Conservation (phyloP, 352 stramenopile genomes). For the Phytophthora sp. region DNA sequence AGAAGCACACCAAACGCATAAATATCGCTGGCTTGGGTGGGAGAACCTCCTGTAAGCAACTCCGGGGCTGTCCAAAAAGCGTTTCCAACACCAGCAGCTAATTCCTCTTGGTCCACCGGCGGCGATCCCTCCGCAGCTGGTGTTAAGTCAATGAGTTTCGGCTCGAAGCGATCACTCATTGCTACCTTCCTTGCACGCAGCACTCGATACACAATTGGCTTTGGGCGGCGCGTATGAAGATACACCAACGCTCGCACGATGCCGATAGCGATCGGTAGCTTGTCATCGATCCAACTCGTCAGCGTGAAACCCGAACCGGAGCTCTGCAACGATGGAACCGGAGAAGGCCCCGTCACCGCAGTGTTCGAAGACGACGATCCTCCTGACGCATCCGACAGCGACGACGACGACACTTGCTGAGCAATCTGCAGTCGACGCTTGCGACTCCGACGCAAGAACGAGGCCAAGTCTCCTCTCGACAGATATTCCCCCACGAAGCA, state of each 20-base stretch:
- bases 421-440: constrained; percentile 17
- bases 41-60: constrained; percentile 47
- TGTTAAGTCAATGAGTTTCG: constrained; percentile 32
- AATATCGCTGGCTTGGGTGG: constrained; percentile 65
- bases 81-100: constrained; percentile 30
- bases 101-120: constrained; percentile 23
- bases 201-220: constrained; percentile 26
- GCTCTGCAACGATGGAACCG: constrained; percentile 22
- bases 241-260: constrained; percentile 27
- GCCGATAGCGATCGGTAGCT: constrained; percentile 28
- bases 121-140: constrained; percentile 20
- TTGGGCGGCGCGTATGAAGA: constrained; percentile 24
- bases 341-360: constrained; percentile 1
- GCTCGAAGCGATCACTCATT: constrained; percentile 25
- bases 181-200: constrained; percentile 33
- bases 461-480: constrained; percentile 21
- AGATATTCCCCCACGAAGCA: constrained; percentile 31
- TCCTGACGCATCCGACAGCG: constrained; percentile 10
- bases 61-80: constrained; percentile 54
- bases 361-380: constrained; percentile 6
- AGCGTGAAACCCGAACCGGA: constrained; percentile 22
- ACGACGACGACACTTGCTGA: constrained; percentile 21
- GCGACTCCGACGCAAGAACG: constrained; percentile 17
- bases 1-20: constrained; percentile 70
- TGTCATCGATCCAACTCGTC: constrained; percentile 30